Percentiles rank a stretch among this genome's conserved stretches.
phyloP scores from a whole-genome alignment of 2,329 filamentous ascomycete genomes.

The Pleurostoma richardsiae region DNA sequence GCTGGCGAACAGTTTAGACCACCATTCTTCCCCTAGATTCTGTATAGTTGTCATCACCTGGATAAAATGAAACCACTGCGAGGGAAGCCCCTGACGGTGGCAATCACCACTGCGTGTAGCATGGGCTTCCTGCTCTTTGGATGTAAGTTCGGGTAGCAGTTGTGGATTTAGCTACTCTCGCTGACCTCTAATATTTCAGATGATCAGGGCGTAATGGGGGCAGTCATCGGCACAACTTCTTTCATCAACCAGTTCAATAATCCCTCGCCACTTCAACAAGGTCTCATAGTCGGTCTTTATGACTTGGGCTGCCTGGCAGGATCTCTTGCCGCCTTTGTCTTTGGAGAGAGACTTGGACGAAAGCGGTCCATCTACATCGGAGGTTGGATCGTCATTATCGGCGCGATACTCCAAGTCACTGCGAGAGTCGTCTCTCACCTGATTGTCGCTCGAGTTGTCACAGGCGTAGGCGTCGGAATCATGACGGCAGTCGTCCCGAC shows the following conservation, averaged over 20 bases:
- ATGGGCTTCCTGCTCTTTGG: conserved; percentile 6
- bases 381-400: conserved; percentile 1
- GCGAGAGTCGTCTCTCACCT: conserved; percentile 1
- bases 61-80: conserved; percentile 4
- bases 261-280: neutral
- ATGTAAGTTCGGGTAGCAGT: neutral
- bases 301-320: conserved; percentile 1
- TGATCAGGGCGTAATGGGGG: conserved; percentile 6
- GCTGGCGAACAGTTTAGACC: no score
- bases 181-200: neutral
- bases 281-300: conserved; percentile 3
- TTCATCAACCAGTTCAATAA: conserved; percentile 2
- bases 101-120: conserved; percentile 3
- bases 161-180: neutral
- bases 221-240: conserved; percentile 1
- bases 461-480: conserved; percentile 1
- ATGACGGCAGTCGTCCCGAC: conserved; percentile 3
- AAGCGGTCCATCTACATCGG: conserved; percentile 2
- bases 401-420: conserved; percentile 1
- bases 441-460: conserved; percentile 1
- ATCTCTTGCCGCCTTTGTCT: conserved; percentile 1
- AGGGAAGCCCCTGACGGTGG: conserved; percentile 1
- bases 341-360: conserved; percentile 1
- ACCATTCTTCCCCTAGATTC: no score
- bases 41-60: neutral